Conservation (phyloP, 106 monocot genomes). For the Platanthera guangdongensis region DNA sequence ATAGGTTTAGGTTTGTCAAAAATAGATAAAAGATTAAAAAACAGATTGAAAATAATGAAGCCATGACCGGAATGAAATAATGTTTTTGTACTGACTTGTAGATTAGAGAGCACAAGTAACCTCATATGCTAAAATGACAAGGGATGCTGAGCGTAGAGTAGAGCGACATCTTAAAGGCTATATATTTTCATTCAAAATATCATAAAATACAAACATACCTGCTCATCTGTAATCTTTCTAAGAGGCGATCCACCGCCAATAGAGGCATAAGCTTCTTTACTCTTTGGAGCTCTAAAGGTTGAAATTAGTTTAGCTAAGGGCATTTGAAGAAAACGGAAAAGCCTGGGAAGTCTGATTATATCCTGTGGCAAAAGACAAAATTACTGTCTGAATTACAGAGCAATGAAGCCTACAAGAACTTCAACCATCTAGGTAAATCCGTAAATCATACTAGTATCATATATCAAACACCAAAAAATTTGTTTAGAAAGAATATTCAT, state of each 20-base stretch:
- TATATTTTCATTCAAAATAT: background rate
- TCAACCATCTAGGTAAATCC: background rate
- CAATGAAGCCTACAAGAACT: background rate
- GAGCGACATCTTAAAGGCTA: background rate
- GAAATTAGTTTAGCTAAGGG: slow-evolving; percentile 87
- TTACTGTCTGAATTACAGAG: background rate
- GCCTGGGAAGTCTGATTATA: slow-evolving; percentile 83
- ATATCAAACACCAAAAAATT: background rate
- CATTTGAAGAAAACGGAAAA: slow-evolving; percentile 85
- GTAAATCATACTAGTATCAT: too few species aligned
- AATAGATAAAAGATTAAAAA: background rate
- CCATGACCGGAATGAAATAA: background rate
- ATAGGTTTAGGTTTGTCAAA: background rate
- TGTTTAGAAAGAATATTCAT: background rate
- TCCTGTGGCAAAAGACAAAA: slow-evolving; percentile 37
- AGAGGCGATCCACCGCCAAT: slow-evolving; percentile 96
- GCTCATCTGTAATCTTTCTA: slow-evolving; percentile 78
- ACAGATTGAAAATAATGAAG: background rate
- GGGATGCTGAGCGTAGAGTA: background rate
- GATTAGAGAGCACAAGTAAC: background rate
- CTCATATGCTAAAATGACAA: background rate
- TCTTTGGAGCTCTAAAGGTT: slow-evolving; percentile 85
- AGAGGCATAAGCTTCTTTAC: slow-evolving; percentile 97
- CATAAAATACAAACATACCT: slow-evolving; percentile 25
- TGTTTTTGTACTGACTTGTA: background rate